Conservation (phyloP, 2,329 filamentous ascomycete genomes). For the Hypoxylon sp. region DNA sequence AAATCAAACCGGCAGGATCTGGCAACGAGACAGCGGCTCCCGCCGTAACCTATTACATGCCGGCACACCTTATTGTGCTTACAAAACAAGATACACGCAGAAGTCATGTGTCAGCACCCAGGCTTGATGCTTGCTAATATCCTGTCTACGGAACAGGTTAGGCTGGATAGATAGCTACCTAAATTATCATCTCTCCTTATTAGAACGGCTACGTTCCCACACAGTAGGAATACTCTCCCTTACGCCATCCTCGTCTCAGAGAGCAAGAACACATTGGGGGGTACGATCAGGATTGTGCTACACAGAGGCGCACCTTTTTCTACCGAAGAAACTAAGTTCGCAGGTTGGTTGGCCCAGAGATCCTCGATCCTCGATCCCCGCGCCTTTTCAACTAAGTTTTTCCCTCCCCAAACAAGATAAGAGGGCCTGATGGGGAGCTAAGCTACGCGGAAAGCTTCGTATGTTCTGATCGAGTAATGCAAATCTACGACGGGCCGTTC, state of each 20-base stretch:
- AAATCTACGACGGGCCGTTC: conserved; percentile 1
- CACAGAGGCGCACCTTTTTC: conserved; percentile 12
- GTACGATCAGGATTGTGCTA: conserved; percentile 5
- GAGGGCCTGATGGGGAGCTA: background rate
- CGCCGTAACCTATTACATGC: background rate
- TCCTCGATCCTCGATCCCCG: conserved; percentile 24
- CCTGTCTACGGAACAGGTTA: too few species aligned
- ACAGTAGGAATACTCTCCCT: background rate
- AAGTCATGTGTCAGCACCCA: conserved; percentile 2
- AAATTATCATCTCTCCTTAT: background rate
- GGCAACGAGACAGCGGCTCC: conserved; percentile 5
- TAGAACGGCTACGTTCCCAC: background rate
- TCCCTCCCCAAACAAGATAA: background rate
- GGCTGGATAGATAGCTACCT: background rate
- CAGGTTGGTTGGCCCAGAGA: conserved; percentile 3
- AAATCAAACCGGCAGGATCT: conserved; percentile 1
- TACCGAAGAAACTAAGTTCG: conserved; percentile 16
- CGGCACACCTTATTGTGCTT: background rate
- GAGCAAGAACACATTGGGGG: background rate
- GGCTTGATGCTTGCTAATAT: background rate
- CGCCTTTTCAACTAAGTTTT: background rate
- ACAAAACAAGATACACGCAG: background rate
- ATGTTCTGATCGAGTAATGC: conserved; percentile 25
- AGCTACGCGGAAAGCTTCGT: conserved; percentile 1
- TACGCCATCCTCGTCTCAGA: conserved; percentile 4